Evolutionary conservation across 305 asterid species (phyloP), one percentile per base, ranked within the genome.

Genomic region (Fraxinus latifolia): DNA sequence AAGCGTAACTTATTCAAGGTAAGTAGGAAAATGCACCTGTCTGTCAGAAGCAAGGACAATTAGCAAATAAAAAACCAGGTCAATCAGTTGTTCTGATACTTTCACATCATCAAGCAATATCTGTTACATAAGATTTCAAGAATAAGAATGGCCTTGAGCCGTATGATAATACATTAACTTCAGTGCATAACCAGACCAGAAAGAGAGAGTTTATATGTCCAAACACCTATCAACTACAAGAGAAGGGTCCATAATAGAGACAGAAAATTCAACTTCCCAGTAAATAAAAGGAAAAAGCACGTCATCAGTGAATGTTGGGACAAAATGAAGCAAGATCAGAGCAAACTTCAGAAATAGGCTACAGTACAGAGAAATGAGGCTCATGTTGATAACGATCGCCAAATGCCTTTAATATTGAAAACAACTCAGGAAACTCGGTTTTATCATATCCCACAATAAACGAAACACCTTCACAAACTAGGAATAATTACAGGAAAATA

Each of bases 41-140:
- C 89, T 89, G 87, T 86, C 87, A 86, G 94, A 87, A 84, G 94
- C 92, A 77, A 94, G 98, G 82, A 89, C 87, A 73, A 91, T 85
- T 36, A 96, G 89, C 87, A 92, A 68, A 88, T 91, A 96, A 85
- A 92, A 91, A 80, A 92, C 95, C 79, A 96, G 88, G 89, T 94
- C 97, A 75, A 94, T 89, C 65, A 94, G 91, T 86, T 96, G 98
- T 84, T 94, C 98, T 58, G 97, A 92, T 84, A 96, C 92, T 87
- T 90, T 93, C 77, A 89, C 90, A 70, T 96, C 98, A 62, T 94
- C 98, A 44, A 91, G 92, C 88, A 96, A 80, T 82, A 96, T 90
- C 99, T 96, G 98, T 80, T 81, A 68, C 74, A 87, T 29, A 85
- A 85, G 60, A 84, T 77, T 37, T 80, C 50, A 79, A 84, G 83